Evolutionary conservation across 2,329 filamentous ascomycete genomes (phyloP), one percentile per base, ranked within the genome.

Genomic region (Ceratocystis eucalypticola): DNA sequence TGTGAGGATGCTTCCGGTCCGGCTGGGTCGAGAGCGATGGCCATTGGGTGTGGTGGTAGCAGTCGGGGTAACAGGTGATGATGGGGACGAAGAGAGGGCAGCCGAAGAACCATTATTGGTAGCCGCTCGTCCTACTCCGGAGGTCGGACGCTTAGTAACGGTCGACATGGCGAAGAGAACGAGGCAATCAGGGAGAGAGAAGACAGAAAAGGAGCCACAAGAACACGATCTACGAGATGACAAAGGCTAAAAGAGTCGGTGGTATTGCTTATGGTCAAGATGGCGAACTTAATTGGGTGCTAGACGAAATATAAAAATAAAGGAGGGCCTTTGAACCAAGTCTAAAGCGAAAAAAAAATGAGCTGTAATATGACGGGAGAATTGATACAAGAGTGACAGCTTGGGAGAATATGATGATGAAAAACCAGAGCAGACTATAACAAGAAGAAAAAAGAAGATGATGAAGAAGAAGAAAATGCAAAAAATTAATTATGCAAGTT

Each of bases 1-100:
- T 69, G 89, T 90, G 25, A 90, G 82, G 41, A 87, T 84, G n/a
- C 82, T 82, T 65, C 80, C 81, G 44, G 78, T 78, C 71, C 88
- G 84, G 69, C 84, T 78, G 15, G 89, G 79, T 75, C 68, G 80
- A 78, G 37, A 81, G 79, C 62, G 84, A 80, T 28, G 82, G 77
- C 69, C 80, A 72, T 65, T 73, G 72, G 48, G 37, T 30, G 62
- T 65, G 50, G 67, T 30, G 10, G 41, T 22, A 10, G 62, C 15
- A 45, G 66, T 55, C 20, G 48, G 65, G 17, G 73, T 71, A 48
- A 78, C 74, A 8, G 76, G 74, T 41, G 79, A 76, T 2, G 76
- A 69, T 67, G 70, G 71, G 59, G 61, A 63, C 25, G 75, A 70
- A 12, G 71, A 67, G 28, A 75, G 72, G 41, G 73, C 75, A 70